Conservation (phyloP, 495 filamentous ascomycete species). For the Penicillium dipodomyicola region DNA sequence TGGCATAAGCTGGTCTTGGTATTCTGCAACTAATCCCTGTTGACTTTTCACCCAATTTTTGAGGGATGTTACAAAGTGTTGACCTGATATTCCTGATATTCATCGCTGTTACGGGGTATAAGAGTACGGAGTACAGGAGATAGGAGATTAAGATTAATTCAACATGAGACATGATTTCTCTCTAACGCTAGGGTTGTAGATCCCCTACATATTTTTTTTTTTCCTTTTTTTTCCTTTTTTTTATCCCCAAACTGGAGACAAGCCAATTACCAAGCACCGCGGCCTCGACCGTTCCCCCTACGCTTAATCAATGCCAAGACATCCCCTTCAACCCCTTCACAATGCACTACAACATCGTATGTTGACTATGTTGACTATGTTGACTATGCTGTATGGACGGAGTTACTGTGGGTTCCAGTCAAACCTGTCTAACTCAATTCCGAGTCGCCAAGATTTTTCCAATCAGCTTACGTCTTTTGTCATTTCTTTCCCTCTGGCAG, state of each 20-base stretch:
- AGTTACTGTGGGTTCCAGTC: background rate
- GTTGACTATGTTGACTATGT: too few species aligned
- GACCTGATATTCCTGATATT: too few species aligned
- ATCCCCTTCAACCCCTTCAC: background rate
- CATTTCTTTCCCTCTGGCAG: background rate
- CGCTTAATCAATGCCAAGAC: constrained; percentile 15
- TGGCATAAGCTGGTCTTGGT: background rate
- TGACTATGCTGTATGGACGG: too few species aligned
- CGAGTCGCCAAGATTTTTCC: background rate
- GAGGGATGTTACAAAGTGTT: background rate
- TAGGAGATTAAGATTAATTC: too few species aligned
- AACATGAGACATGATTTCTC: too few species aligned
- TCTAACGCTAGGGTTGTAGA: too few species aligned
- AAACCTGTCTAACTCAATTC: background rate
- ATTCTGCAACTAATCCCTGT: background rate
- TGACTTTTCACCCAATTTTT: constrained; percentile 5
- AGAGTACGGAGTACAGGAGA: too few species aligned
- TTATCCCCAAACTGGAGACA: too few species aligned
- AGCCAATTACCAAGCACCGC: constrained; percentile 25
- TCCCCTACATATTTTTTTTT: background rate
- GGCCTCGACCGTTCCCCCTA: constrained; percentile 20
- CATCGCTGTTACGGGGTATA: too few species aligned
- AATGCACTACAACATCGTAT: background rate
- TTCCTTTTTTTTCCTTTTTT: too few species aligned
- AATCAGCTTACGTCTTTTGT: background rate